phyloP scores from a whole-genome alignment of 2,329 filamentous ascomycete genomes.

The Ophiocordyceps camponoti-floridani region DNA sequence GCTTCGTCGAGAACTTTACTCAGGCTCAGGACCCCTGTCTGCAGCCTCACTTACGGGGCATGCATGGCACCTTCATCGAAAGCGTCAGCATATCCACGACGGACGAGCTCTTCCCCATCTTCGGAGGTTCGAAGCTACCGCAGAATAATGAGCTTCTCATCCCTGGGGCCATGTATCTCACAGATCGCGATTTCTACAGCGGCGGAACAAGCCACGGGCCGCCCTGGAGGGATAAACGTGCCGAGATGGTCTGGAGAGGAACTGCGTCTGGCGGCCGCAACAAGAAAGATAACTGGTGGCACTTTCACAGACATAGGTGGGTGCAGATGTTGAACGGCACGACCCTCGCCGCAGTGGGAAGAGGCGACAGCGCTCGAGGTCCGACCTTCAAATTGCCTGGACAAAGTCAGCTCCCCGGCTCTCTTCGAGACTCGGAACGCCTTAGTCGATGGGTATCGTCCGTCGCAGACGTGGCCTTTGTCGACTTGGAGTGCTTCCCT shows the following conservation, averaged over 20 bases:
- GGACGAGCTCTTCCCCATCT: conserved; percentile 39
- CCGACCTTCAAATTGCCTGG: conserved; percentile 26
- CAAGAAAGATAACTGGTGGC: conserved; percentile 38
- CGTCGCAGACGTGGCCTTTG: conserved; percentile 26
- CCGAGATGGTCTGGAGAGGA: conserved; percentile 44
- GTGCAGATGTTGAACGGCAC: conserved; percentile 51
- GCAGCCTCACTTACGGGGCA: conserved; percentile 31
- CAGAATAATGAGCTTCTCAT: conserved; percentile 48
- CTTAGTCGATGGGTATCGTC: conserved; percentile 11
- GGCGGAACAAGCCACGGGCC: conserved; percentile 36
- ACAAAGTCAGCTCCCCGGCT: no score
- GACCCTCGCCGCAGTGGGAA: conserved; percentile 29
- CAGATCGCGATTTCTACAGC: conserved; percentile 36
- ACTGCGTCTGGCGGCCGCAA: conserved; percentile 41
- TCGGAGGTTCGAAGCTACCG: conserved; percentile 43
- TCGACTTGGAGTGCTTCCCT: conserved; percentile 18
- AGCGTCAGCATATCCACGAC: conserved; percentile 31
- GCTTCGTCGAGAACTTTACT: conserved; percentile 40
- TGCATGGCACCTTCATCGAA: conserved; percentile 40
- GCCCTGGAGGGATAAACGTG: conserved; percentile 37
- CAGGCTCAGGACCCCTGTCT: conserved; percentile 38
- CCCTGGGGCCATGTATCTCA: conserved; percentile 46
- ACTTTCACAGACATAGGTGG: conserved; percentile 53
- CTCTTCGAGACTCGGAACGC: no score
- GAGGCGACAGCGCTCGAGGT: conserved; percentile 15